These are phyloP conservation scores for Dothiorella sarmentorum DNA, from an alignment of 2,329 filamentous ascomycete species.

Conservation along the genomic window DNA sequence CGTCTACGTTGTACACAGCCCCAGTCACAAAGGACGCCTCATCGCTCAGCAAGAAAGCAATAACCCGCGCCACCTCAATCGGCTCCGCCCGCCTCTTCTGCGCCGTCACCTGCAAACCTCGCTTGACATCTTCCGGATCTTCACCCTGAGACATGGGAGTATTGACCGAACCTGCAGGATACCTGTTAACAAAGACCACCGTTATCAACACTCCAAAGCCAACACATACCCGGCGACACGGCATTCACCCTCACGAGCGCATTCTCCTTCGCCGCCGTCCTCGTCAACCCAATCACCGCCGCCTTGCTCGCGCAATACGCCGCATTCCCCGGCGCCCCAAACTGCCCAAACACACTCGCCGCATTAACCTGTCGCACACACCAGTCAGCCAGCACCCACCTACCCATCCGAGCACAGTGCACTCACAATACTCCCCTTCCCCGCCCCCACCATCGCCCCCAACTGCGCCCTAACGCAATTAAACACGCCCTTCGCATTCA, in stretches of 20 bases:
- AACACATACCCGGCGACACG: constrained; percentile 37
- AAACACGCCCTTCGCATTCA: constrained; percentile 39
- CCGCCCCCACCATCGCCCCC: constrained; percentile 21
- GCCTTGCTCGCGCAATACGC: constrained; percentile 20
- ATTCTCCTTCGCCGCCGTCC: constrained; percentile 36
- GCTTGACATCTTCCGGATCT: not conserved
- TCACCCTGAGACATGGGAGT: constrained; percentile 25
- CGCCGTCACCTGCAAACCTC: constrained; percentile 20
- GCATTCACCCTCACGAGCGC: constrained; percentile 39
- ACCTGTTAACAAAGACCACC: no score
- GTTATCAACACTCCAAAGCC: no score
- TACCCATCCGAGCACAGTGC: constrained; percentile 25
- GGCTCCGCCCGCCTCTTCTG: constrained; percentile 19
- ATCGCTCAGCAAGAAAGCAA: constrained; percentile 43
- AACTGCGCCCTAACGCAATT: constrained; percentile 43
- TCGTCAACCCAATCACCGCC: constrained; percentile 29
- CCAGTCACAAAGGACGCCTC: constrained; percentile 44
- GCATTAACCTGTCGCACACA: constrained; percentile 27
- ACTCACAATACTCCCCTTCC: constrained; percentile 39
- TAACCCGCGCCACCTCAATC: constrained; percentile 37
- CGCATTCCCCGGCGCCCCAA: not conserved
- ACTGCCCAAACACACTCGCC: not conserved
- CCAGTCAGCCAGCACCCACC: no score
- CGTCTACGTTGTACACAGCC: constrained; percentile 40
- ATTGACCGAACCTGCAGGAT: constrained; percentile 20